Conservation (phyloP, 345 rosid species). For the Syzygium aromaticum region DNA sequence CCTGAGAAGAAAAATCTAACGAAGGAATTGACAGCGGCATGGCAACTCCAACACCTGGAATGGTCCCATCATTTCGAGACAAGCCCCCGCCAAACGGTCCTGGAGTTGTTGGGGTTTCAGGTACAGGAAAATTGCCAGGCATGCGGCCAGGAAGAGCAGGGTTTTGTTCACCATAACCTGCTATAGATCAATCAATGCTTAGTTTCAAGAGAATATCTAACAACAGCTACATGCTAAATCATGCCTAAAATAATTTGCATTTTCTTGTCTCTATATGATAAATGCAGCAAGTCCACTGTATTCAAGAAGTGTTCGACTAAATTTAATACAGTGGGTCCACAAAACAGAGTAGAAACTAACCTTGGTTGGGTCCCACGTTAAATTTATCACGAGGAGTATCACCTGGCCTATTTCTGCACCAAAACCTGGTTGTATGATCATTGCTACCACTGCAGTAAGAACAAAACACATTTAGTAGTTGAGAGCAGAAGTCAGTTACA, state of each 20-base stretch:
- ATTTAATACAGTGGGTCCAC: not conserved
- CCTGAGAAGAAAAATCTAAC: slow-evolving; percentile 67
- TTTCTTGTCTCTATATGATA: not conserved
- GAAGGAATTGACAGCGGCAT: slow-evolving; percentile 56
- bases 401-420: slow-evolving; percentile 98
- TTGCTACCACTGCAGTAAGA: slow-evolving; percentile 86
- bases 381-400: slow-evolving; percentile 85
- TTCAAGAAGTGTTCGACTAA: not conserved
- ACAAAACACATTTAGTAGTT: not conserved
- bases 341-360: slow-evolving; percentile 12
- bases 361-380: slow-evolving; percentile 67
- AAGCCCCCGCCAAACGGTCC: slow-evolving; percentile 75
- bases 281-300: not conserved
- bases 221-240: not conserved
- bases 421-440: slow-evolving; percentile 91
- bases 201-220: not conserved
- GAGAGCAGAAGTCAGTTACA: not conserved
- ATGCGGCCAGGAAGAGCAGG: slow-evolving; percentile 59
- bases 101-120: slow-evolving; percentile 74
- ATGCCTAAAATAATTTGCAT: not conserved
- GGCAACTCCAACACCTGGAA: slow-evolving; percentile 92
- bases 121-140: slow-evolving; percentile 57
- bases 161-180: slow-evolving; percentile 85
- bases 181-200: not conserved
- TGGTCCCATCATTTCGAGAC: slow-evolving; percentile 83